These are phyloP conservation scores for Rhizopogon vulgaris DNA, from an alignment of 768 basidiomycete species.

Conservation along the genomic window DNA sequence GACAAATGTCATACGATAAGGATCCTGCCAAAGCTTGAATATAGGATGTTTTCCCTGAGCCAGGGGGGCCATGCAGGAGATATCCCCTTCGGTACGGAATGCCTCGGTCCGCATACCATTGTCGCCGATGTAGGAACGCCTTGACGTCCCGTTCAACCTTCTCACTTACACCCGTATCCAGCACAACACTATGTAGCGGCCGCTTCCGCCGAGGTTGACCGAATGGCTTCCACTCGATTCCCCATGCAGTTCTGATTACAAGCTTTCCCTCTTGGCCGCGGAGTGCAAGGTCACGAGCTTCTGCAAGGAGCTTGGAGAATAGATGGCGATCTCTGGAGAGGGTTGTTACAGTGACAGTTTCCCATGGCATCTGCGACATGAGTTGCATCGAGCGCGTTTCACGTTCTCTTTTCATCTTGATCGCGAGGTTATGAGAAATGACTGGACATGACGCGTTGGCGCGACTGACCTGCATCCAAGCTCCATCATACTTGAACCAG, in stretches of 20 bases:
- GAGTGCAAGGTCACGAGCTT: conserved; percentile 88
- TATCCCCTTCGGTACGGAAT: conserved; percentile 97
- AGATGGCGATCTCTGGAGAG: conserved; percentile 80
- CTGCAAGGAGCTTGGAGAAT: conserved; percentile 74
- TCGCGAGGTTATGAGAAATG: conserved; percentile 2
- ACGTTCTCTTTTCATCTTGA: conserved; percentile 88
- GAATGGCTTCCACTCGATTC: conserved; percentile 93
- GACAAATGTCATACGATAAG: conserved; percentile 90
- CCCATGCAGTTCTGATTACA: conserved; percentile 95
- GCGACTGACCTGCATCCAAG: conserved; percentile 86
- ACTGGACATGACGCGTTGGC: neutral
- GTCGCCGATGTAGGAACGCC: conserved; percentile 73
- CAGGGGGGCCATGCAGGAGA: conserved; percentile 91
- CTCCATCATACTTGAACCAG: conserved; percentile 82
- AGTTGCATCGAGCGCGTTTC: conserved; percentile 90
- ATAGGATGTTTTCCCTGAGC: conserved; percentile 97
- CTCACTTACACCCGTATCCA: conserved; percentile 79
- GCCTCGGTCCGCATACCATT: conserved; percentile 98
- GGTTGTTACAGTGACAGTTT: conserved; percentile 91
- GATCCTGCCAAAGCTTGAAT: conserved; percentile 95
- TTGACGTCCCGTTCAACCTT: conserved; percentile 75
- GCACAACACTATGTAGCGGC: conserved; percentile 82
- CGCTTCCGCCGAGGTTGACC: conserved; percentile 86
- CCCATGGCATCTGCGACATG: conserved; percentile 92
- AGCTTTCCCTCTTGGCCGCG: conserved; percentile 87